A percentile compares a stretch with the other conserved stretches of the same genome.
Conservation (phyloP, 148 eudicot genomes). For the Cornus suecica region DNA sequence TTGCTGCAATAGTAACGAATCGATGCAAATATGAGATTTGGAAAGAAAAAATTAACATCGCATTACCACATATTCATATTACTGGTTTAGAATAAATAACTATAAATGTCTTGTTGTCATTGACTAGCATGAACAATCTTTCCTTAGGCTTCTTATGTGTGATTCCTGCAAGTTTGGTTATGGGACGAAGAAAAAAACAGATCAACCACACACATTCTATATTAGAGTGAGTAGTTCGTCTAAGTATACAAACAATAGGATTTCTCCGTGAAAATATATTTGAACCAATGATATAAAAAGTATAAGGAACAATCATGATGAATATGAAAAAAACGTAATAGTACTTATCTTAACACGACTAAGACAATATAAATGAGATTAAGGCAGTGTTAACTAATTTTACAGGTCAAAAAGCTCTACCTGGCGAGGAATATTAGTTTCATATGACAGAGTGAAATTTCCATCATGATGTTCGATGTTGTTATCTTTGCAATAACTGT, state of each 20-base stretch:
- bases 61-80: neutral
- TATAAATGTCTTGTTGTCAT: neutral
- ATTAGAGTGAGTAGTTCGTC: no score
- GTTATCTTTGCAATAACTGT: constrained; percentile 63
- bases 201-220: neutral
- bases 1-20: neutral
- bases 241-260: neutral
- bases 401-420: constrained; percentile 27
- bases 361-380: neutral
- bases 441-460: constrained; percentile 81
- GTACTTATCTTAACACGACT: neutral
- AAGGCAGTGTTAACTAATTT: neutral
- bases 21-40: neutral
- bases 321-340: neutral
- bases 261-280: neutral
- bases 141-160: neutral
- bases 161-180: neutral
- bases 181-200: neutral
- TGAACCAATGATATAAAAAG: neutral
- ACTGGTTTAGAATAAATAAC: neutral
- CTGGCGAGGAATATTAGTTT: constrained; percentile 97
- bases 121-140: neutral
- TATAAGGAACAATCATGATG: neutral
- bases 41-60: neutral
- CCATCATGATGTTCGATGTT: constrained; percentile 52